A percentile compares a stretch with the other conserved stretches of the same genome.
Evolutionary conservation across 2,329 filamentous ascomycete genomes (phyloP).

Genomic region (Beauveria scarabaeidicola): DNA sequence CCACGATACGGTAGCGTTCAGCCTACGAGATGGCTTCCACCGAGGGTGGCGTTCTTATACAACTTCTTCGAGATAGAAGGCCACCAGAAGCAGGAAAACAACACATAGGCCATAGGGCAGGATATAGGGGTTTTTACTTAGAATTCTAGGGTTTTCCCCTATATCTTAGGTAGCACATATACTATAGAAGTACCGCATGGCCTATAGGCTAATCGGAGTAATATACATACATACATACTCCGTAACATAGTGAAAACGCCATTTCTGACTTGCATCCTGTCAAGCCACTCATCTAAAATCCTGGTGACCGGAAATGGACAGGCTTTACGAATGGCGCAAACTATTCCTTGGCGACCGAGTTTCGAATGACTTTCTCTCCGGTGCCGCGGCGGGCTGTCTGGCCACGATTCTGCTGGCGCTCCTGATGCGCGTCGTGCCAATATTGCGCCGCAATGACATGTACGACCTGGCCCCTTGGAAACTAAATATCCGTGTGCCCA

Average conservation of each 20-base stretch:
- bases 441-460: slow-evolving; percentile 20
- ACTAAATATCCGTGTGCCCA: slow-evolving; percentile 40
- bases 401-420: slow-evolving; percentile 28
- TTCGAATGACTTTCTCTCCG: slow-evolving; percentile 5
- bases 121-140: too few species aligned
- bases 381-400: background rate
- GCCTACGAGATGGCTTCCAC: too few species aligned
- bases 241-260: background rate
- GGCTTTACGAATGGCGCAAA: background rate
- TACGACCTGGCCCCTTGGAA: slow-evolving; percentile 49
- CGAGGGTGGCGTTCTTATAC: too few species aligned
- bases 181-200: too few species aligned
- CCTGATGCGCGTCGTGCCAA: slow-evolving; percentile 13
- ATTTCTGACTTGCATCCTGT: background rate
- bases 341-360: background rate
- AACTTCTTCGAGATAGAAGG: too few species aligned
- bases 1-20: too few species aligned
- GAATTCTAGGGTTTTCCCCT: too few species aligned
- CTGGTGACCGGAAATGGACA: background rate
- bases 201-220: too few species aligned
- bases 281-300: background rate
- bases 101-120: too few species aligned
- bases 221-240: too few species aligned
- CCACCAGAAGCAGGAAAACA: too few species aligned
- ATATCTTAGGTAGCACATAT: too few species aligned